Base-by-base conservation (phyloP, 2,329 filamentous ascomycete genomes). In the Cercospora janseana region DNA sequence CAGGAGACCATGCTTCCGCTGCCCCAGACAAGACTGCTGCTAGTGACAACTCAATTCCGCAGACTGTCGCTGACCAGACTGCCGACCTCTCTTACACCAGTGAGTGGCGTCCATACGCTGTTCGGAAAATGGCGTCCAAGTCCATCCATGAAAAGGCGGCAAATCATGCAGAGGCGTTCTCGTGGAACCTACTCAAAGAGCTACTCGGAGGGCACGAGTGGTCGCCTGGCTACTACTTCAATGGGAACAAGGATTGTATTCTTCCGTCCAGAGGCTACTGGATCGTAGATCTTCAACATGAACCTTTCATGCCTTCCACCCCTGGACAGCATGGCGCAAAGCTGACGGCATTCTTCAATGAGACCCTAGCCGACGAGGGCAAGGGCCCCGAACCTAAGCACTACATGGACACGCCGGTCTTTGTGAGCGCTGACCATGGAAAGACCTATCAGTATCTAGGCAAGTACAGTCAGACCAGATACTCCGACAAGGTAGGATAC, bases 301-400 rank as follows among this genome's bases (percentile, higher is more conserved):
- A 77, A 45, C 72, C 73, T 1, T 74, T 69, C 56, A 60, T 73
- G 4, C 74, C 74, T 0, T 45, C 52, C 2, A n/a, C 40, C 0
- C 69, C 73, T 2, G 71, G 72, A 43, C 32, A 63, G 15, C 72
- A 76, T 48, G 74, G 74, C 23, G 73, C 73, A 4, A 76, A 75
- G 52, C 59, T 76, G 6, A 72, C 69, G 1, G 67, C 72, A 0
- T 72, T 76, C 64, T 73, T 73, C 67, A 74, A 74, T 56, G 54
- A 61, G 6, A 62, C 65, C 3, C 59, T 62, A 0, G 60, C 63
- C n/a, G 56, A 66, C 5, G 53, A 50, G 1, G 62, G 58, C 6
- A 49, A 55, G 2, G 58, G 49, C 1, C 61, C 61, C 1, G 42
- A 15, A 0, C 46, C 45, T 20, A 38, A 55, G 12, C 63, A 67